Evolutionary conservation across 257 asterid species (phyloP), one percentile per base, ranked within the genome.

Genomic region (Henckelia pumila): DNA sequence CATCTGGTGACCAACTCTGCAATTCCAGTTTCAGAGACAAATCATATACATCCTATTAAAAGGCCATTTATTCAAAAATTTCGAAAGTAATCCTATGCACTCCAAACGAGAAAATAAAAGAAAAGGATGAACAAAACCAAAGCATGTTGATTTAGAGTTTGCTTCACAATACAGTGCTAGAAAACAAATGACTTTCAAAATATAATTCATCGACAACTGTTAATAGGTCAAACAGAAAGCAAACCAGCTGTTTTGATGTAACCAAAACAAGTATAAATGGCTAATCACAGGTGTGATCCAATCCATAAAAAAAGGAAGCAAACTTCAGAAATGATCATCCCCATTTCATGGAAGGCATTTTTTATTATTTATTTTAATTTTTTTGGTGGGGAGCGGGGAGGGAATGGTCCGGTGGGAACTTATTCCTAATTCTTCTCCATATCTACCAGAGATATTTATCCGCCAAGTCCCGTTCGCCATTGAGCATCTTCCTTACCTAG

Each of bases 251-350:
- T 13, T 55, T 37, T 50, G 19, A 66, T 60, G 63, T 52, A 61
- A 62, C 56, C 65, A 32, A 64, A 33, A 57, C 56, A 76, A 44
- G 58, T 52, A 25, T 26, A 17, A 55, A 13, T 16, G 25, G 37
- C 47, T 44, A 37, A 68, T 69, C 53, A 73, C 35, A 44, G 24
- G 60, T 56, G 64, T 33, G 23, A 56, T 28, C 59, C 64, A 63
- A 7, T 65, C 35, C 59, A 25, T 1, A 1, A 17, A 23, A 66
- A 56, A 7, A 62, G 2, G 26, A 24, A 44, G 21, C 23, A 44
- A 50, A 58, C 25, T 55, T 50, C 69, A 68, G 59, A 4, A 14
- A 65, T 24, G 29, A 58, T 63, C 11, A 6, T 53, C 63, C 59
- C 67, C 53, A 68, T 59, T 56, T 49, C 5, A 4, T 52, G 16